These are phyloP conservation scores for Backusella australiensis DNA, from an alignment of 192 early-diverging fungal species.

Conservation along the genomic window DNA sequence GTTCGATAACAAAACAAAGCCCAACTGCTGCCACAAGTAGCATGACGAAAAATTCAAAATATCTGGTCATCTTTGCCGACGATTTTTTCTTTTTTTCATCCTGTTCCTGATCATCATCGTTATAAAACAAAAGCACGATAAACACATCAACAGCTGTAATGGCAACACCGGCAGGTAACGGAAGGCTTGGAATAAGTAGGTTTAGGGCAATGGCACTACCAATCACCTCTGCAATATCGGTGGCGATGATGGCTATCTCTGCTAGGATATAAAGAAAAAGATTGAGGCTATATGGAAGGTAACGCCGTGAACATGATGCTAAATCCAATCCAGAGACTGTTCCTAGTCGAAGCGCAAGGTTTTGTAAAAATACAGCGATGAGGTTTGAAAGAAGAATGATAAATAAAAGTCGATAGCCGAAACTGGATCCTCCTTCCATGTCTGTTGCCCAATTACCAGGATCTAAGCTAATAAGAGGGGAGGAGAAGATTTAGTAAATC, in stretches of 20 bases:
- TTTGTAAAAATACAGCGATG: slow-evolving; percentile 76
- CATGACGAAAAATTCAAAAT: slow-evolving; percentile 71
- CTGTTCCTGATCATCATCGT: slow-evolving; percentile 39
- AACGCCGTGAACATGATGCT: slow-evolving; percentile 62
- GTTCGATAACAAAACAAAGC: slow-evolving; percentile 63
- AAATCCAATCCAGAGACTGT: slow-evolving; percentile 72
- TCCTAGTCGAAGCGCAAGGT: slow-evolving; percentile 74
- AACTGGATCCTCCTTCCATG: slow-evolving; percentile 71
- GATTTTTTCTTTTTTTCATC: background rate
- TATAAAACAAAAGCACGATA: slow-evolving; percentile 61
- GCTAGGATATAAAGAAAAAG: slow-evolving; percentile 66
- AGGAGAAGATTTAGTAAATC: background rate
- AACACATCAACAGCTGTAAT: slow-evolving; percentile 75
- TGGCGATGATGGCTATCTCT: slow-evolving; percentile 78
- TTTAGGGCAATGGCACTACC: slow-evolving; percentile 70
- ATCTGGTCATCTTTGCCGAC: slow-evolving; percentile 41
- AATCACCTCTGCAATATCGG: slow-evolving; percentile 83
- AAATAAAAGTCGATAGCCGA: slow-evolving; percentile 71
- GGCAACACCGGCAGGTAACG: slow-evolving; percentile 68
- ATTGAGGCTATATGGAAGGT: slow-evolving; percentile 58
- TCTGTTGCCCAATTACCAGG: slow-evolving; percentile 90
- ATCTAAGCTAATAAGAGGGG: slow-evolving; percentile 46
- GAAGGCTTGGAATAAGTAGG: slow-evolving; percentile 63
- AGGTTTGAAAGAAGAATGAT: slow-evolving; percentile 73
- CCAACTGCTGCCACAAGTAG: slow-evolving; percentile 59